Evolutionary conservation across 2,329 filamentous ascomycete genomes (phyloP).

Genomic region (Bisporella sp.): DNA sequence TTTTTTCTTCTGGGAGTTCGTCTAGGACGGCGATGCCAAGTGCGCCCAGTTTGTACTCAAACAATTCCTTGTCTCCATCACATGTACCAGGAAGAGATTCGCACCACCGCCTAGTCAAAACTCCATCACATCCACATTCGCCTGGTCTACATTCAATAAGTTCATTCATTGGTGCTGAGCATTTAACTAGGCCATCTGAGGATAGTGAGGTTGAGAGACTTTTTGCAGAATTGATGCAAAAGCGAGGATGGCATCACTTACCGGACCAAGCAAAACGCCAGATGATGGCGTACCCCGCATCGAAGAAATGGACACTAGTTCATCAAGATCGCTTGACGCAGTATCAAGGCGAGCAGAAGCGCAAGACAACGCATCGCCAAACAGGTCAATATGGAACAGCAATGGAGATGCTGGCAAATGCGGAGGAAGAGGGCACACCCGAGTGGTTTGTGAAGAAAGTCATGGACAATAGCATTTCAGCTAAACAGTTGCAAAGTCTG

Average conservation of each 20-base stretch:
- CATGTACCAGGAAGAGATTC: constrained; percentile 36
- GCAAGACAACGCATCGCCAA: constrained; percentile 64
- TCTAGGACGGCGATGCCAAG: constrained; percentile 40
- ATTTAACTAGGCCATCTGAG: constrained; percentile 68
- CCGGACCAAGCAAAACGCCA: constrained; percentile 90
- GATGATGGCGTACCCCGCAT: constrained; percentile 90
- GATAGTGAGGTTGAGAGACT: constrained; percentile 83
- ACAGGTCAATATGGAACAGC: constrained; percentile 64
- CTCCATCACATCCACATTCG: constrained; percentile 23
- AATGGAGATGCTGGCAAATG: constrained; percentile 65
- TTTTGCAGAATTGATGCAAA: constrained; percentile 92
- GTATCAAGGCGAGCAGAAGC: constrained; percentile 89
- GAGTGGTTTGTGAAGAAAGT: constrained; percentile 98
- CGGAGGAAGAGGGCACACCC: constrained; percentile 90
- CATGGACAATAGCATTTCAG: constrained; percentile 89
- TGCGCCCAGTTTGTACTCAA: constrained; percentile 45
- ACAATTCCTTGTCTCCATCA: constrained; percentile 37
- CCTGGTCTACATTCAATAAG: constrained; percentile 12
- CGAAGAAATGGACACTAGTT: constrained; percentile 96
- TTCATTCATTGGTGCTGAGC: constrained; percentile 33
- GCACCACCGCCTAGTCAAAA: constrained; percentile 46
- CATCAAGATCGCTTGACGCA: constrained; percentile 92
- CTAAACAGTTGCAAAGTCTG: constrained; percentile 85
- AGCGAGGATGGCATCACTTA: constrained; percentile 93
- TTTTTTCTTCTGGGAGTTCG: constrained; percentile 49